These are phyloP conservation scores for Martiniozyma abietophila DNA, from an alignment of 805 yeast species.

Conservation along the genomic window DNA sequence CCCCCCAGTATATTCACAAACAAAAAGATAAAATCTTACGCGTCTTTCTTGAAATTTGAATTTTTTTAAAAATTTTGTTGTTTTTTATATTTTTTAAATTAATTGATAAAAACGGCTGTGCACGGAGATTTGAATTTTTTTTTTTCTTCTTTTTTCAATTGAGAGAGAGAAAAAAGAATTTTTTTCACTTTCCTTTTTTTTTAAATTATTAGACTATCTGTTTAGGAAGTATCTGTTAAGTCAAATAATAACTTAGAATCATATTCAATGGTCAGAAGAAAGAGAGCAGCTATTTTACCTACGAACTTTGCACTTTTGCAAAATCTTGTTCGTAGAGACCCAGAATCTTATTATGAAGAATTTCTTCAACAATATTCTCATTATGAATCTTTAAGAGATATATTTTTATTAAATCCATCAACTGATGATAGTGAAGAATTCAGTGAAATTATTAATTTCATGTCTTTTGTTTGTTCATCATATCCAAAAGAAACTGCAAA, in stretches of 20 bases:
- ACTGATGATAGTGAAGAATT: constrained; percentile 59
- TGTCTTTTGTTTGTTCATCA: constrained; percentile 84
- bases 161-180: neutral
- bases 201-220: neutral
- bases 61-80: neutral
- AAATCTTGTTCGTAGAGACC: constrained; percentile 88
- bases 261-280: constrained; percentile 62
- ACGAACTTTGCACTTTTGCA: constrained; percentile 86
- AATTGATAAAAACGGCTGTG: neutral
- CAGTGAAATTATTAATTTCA: constrained; percentile 78
- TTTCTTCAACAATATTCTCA: constrained; percentile 88
- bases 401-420: constrained; percentile 64
- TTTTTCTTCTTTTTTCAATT: constrained; percentile 4
- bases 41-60: no score
- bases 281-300: constrained; percentile 90
- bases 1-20: no score
- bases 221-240: neutral
- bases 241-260: no score
- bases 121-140: constrained; percentile 1
- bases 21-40: no score
- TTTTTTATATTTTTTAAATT: neutral
- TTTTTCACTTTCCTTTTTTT: constrained; percentile 1
- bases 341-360: constrained; percentile 89
- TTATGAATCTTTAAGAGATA: constrained; percentile 83
- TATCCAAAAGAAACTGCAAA: constrained; percentile 81